These are phyloP conservation scores for Ramaria rubella DNA, from an alignment of 768 basidiomycete genomes.

Conservation along the genomic window DNA sequence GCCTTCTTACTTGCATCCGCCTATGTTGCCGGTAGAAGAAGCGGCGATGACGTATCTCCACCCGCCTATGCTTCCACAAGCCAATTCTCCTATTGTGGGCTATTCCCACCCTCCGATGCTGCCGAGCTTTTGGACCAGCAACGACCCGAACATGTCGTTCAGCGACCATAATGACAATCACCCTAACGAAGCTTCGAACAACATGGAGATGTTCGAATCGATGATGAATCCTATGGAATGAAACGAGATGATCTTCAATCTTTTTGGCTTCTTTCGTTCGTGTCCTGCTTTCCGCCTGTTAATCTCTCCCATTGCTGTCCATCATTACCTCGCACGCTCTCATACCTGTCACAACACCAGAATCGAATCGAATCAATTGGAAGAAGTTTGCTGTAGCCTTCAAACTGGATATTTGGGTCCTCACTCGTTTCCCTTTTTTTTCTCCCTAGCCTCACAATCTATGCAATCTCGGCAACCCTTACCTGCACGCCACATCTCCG, in stretches of 20 bases:
- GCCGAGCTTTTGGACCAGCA: conserved; percentile 27
- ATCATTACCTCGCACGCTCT: conserved; percentile 11
- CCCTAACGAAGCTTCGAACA: conserved; percentile 33
- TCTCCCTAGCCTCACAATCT: background rate
- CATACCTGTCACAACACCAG: conserved; percentile 5
- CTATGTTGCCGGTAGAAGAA: conserved; percentile 56
- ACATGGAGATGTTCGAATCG: conserved; percentile 16
- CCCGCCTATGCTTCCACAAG: conserved; percentile 47
- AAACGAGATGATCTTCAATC: background rate
- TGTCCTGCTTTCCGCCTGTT: conserved; percentile 3
- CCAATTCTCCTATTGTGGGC: conserved; percentile 26
- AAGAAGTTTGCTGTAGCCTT: background rate
- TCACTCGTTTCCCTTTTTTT: background rate
- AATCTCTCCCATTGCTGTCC: conserved; percentile 10
- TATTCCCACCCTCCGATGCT: conserved; percentile 32
- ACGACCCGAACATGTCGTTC: background rate
- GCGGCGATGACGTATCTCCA: conserved; percentile 37
- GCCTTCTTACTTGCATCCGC: conserved; percentile 69
- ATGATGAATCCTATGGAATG: conserved; percentile 11
- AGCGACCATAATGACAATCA: conserved; percentile 22
- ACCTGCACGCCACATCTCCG: conserved; percentile 1
- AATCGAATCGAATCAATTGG: background rate
- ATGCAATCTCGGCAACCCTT: background rate
- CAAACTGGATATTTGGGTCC: background rate
- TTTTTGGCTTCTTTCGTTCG: background rate